phyloP scores from a whole-genome alignment of 202 grass and related monocot species.

The Schoenoplectus triqueter region DNA sequence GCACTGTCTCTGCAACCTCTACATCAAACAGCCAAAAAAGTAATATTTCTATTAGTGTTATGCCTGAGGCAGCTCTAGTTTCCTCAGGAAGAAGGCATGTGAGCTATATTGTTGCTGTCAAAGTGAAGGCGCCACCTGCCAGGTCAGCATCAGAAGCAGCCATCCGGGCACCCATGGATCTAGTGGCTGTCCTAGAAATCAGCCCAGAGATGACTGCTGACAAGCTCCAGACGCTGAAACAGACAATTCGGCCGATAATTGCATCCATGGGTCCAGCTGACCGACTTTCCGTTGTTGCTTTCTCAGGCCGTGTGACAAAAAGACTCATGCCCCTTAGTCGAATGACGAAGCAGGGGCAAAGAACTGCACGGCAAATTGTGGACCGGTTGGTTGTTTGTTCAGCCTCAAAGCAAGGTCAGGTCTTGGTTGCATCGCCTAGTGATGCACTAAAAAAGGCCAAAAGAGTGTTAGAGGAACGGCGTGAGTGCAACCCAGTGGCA shows the following conservation, averaged over 20 bases:
- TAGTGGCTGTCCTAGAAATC: constrained; percentile 88
- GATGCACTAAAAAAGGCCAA: constrained; percentile 90
- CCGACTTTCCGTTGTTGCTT: constrained; percentile 84
- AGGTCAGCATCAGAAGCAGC: constrained; percentile 34
- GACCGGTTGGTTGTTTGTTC: constrained; percentile 69
- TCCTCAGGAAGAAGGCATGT: constrained; percentile 62
- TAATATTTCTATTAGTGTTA: constrained; percentile 50
- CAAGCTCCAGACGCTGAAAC: constrained; percentile 88
- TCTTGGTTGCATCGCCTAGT: constrained; percentile 40
- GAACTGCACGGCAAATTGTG: constrained; percentile 73
- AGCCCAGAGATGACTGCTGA: constrained; percentile 76
- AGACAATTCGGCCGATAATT: constrained; percentile 73
- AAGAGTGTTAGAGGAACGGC: constrained; percentile 86
- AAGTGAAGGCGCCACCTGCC: constrained; percentile 66
- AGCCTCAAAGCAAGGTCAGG: constrained; percentile 40
- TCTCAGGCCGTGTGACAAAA: constrained; percentile 72
- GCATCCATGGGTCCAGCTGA: constrained; percentile 80
- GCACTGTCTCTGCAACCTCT: constrained; percentile 29
- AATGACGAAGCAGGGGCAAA: constrained; percentile 90
- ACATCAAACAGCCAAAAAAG: constrained; percentile 29
- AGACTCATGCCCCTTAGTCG: constrained; percentile 72
- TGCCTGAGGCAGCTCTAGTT: constrained; percentile 63
- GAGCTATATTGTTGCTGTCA: constrained; percentile 77
- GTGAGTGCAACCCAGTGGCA: constrained; percentile 82
- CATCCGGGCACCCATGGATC: constrained; percentile 73